Evolutionary conservation across 805 yeast genomes (phyloP), one percentile per base, ranked within the genome.

Genomic region (Nakazawaea populi): DNA sequence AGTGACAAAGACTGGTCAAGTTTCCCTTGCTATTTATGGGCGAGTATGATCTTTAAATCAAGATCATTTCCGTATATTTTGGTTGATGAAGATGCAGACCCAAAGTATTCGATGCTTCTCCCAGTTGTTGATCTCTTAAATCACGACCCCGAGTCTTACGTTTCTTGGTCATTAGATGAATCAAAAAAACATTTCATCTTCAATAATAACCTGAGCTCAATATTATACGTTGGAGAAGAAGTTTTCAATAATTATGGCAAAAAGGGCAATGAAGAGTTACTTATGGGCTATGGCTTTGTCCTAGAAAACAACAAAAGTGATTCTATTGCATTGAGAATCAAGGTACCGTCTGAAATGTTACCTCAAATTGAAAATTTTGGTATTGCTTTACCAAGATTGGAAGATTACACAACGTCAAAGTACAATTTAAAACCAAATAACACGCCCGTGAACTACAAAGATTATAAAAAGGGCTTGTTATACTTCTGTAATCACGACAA

Each of bases 161-260:
- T 89, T 0, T 68, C 76, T 18, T 91, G 97, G 97, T 60, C 56
- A 9, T 61, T 58, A 27, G 57, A 67, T 4, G 52, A 50, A 1
- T 56, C 57, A 42, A 52, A 55, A 44, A 36, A 44, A 11, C 38
- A 40, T 6, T 43, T 45, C 30, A 18, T 12, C 29, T 39, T 31
- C 30, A 45, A 29, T 50, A 54, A 11, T 47, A 53, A 44, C n/a
- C 47, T 44, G 47, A 24, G 47, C 2, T 36, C 47, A 4, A 24
- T 44, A 6, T 41, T 42, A 34, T 27, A 52, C 3, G 55, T 54
- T 1, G 77, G 77, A 1, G 62, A 67, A 2, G 85, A 89, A 61
- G 54, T 91, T 1, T 87, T 67, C 66, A 90, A 90, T 62, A 87
- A 88, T 65, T 90, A 91, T 65, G 97, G 97, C 2, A 81, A 87